Base-by-base conservation (phyloP, 2,329 filamentous ascomycete genomes). In the Colletotrichum cereale region DNA sequence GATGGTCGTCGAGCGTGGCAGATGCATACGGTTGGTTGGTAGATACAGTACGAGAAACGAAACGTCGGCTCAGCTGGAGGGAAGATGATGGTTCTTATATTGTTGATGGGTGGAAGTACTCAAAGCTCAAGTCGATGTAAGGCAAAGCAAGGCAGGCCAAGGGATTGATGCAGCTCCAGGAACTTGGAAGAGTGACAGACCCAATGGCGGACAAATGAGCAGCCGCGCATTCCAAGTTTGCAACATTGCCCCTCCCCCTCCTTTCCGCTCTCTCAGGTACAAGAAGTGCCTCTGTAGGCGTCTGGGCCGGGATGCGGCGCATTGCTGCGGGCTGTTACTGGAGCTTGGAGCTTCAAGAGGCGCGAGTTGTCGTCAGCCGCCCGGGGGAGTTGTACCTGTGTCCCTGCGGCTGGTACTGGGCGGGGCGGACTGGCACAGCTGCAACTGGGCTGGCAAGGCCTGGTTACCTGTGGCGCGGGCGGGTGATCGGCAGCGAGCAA, bases 311-410 rank as follows among this genome's bases (percentile, higher is more conserved):
- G 26, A 42, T 38, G 55, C 58, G 67, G 47, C 62, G 67, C 34
- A 47, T 61, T 24, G 44, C 67, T 62, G 47, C 40, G 53, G 12
- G 60, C 16, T 62, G 63, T 29, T 36, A 67, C 52, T 71, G 57
- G 65, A 71, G 57, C 64, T 63, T 40, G 47, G 52, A 58, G 58
- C 42, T 68, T 21, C 40, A 36, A 57, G 57, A 52, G 68, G 68
- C 64, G 64, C 44, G 52, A 58, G 68, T 58, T 70, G 64, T 71
- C 68, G 68, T 68, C 68, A 71, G 64, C 68, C 38, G 42, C 29
- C 10, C 1, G 50, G 26, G 18, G 50, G 18, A 16, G 29, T n/a
- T 14, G 38, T 11, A 62, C 44, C 24, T 62, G 60, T 36, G n/a
- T 31, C 36, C 24, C 44, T 40, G 60, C 24, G 44, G 7, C 58